These are phyloP conservation scores for Podospora fimiseda DNA, from an alignment of 495 filamentous ascomycete species.

Conservation along the genomic window DNA sequence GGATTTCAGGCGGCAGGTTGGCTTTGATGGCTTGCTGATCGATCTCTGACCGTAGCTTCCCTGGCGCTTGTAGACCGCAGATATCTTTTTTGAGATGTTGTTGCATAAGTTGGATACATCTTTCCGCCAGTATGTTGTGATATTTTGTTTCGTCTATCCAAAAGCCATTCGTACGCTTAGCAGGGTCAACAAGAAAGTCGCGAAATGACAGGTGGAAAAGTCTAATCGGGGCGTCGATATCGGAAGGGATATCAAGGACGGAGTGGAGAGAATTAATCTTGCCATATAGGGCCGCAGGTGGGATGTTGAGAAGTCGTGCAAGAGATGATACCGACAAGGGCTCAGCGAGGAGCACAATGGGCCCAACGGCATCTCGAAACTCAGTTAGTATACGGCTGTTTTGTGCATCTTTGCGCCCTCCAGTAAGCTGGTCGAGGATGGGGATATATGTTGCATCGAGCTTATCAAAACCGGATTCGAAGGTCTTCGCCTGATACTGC, in stretches of 20 bases:
- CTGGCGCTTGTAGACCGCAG: background rate
- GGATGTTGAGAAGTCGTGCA: conserved; percentile 14
- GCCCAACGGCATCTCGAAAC: conserved; percentile 15
- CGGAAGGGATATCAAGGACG: conserved; percentile 30
- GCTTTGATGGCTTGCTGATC: background rate
- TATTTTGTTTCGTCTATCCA: background rate
- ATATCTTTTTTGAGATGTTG: background rate
- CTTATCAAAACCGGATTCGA: conserved; percentile 16
- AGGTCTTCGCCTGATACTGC: conserved; percentile 1
- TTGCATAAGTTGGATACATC: background rate
- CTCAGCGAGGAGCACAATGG: conserved; percentile 23
- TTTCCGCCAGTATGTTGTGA: too few relatives aligned
- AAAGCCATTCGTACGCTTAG: background rate
- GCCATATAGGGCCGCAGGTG: conserved; percentile 3
- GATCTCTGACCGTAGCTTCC: background rate
- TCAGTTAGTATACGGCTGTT: background rate
- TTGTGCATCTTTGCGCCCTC: too few relatives aligned
- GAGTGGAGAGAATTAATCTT: conserved; percentile 27
- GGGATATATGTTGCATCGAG: background rate
- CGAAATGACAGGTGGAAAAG: conserved; percentile 47
- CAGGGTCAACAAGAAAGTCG: conserved; percentile 43
- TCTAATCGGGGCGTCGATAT: conserved; percentile 23
- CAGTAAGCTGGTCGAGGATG: background rate
- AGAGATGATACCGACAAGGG: conserved; percentile 27
- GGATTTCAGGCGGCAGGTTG: background rate